A percentile compares a stretch with the other conserved stretches of the same genome.
phyloP scores from a whole-genome alignment of 2,329 filamentous ascomycete genomes.

The Colletotrichum coccodes region DNA sequence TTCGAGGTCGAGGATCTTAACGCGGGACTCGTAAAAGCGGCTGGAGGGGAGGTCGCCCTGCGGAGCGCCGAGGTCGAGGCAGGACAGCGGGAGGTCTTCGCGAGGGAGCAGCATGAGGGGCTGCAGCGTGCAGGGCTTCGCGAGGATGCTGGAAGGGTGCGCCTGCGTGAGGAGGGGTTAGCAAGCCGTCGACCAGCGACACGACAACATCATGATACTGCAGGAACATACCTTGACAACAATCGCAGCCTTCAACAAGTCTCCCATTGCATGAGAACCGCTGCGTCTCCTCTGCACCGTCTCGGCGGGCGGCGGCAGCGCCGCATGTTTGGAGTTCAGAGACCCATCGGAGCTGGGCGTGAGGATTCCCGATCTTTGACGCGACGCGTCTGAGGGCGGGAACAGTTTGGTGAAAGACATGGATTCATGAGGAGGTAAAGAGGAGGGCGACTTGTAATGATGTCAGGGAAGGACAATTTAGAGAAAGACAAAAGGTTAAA shows the following conservation, averaged over 20 bases:
- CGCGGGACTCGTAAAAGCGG: slow-evolving; percentile 68
- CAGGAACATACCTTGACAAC: slow-evolving; percentile 58
- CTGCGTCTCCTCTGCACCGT: slow-evolving; percentile 48
- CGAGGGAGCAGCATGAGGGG: slow-evolving; percentile 72
- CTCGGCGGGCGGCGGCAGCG: slow-evolving; percentile 37
- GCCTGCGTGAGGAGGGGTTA: slow-evolving; percentile 53
- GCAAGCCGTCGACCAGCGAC: background rate
- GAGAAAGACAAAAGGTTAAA: background rate
- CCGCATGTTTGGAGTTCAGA: slow-evolving; percentile 46
- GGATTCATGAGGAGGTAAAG: slow-evolving; percentile 23
- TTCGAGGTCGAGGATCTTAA: slow-evolving; percentile 72
- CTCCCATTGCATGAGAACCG: slow-evolving; percentile 55
- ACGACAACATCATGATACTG: background rate
- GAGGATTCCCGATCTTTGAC: slow-evolving; percentile 53
- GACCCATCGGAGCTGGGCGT: slow-evolving; percentile 52
- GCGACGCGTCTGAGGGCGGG: slow-evolving; percentile 58
- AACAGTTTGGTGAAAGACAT: slow-evolving; percentile 30
- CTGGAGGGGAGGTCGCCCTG: slow-evolving; percentile 61
- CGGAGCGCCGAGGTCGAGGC: slow-evolving; percentile 65
- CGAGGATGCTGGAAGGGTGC: slow-evolving; percentile 62
- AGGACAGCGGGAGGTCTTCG: slow-evolving; percentile 68
- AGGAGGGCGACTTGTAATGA: background rate
- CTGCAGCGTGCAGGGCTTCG: slow-evolving; percentile 65
- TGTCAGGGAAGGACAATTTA: background rate
- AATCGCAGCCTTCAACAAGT: slow-evolving; percentile 62